Conservation (phyloP, 1,139 yeast species). For the Suhomyces maxii region DNA sequence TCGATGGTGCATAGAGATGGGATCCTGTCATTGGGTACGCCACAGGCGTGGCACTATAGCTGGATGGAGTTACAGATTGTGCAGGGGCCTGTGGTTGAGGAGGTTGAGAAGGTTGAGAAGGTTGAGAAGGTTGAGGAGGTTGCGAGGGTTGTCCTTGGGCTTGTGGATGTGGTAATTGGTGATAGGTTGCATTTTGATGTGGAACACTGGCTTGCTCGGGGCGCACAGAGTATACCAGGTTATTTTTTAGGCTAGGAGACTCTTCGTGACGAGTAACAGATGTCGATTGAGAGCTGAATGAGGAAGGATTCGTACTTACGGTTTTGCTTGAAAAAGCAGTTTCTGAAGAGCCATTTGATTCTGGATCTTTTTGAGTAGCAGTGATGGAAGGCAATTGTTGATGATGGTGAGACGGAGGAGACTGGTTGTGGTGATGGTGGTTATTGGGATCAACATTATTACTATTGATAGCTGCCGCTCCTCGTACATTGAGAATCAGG, state of each 20-base stretch:
- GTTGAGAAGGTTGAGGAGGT: neutral
- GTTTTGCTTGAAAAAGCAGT: no score
- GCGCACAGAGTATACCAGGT: neutral
- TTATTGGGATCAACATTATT: neutral
- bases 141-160: neutral
- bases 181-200: neutral
- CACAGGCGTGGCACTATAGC: neutral
- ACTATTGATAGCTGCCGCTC: neutral
- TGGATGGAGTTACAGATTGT: neutral
- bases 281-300: neutral
- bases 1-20: neutral
- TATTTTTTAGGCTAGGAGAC: neutral
- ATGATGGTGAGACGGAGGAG: neutral
- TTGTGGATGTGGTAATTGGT: neutral
- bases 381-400: neutral
- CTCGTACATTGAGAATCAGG: constrained; percentile 13
- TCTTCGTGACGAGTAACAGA: neutral
- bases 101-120: neutral
- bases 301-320: neutral
- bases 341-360: neutral
- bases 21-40: neutral
- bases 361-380: neutral
- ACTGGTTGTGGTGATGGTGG: neutral
- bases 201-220: neutral
- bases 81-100: neutral